Evolutionary conservation across 129 eudicot genomes (phyloP).

Genomic region (Ambrosia artemisiifolia): DNA sequence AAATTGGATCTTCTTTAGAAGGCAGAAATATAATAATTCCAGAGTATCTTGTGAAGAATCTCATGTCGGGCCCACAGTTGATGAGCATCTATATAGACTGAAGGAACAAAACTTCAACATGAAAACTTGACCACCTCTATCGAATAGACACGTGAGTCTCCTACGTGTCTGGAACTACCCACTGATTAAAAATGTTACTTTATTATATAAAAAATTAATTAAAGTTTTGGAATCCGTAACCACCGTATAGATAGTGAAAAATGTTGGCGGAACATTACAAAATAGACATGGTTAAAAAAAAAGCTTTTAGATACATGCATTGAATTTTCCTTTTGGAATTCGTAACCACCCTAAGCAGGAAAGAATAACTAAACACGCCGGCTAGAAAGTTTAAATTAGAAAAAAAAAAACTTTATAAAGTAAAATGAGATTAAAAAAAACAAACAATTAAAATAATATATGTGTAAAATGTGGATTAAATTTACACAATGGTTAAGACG

Average conservation of each 20-base stretch:
- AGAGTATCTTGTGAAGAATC: conserved; percentile 3
- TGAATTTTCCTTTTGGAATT: too few relatives aligned
- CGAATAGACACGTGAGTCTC: conserved; percentile 26
- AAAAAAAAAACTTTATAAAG: too few relatives aligned
- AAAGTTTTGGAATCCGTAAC: conserved; percentile 17
- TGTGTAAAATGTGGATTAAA: too few relatives aligned
- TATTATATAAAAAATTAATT: not conserved
- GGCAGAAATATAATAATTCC: not conserved
- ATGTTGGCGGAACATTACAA: too few relatives aligned
- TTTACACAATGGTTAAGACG: too few relatives aligned
- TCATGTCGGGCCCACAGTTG: conserved; percentile 18
- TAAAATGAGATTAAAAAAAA: too few relatives aligned
- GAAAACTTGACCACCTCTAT: not conserved
- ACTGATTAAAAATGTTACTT: not conserved
- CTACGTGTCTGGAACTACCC: conserved; percentile 29
- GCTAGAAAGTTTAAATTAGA: too few relatives aligned
- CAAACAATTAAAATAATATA: too few relatives aligned
- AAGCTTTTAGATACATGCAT: too few relatives aligned
- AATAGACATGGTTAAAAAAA: too few relatives aligned
- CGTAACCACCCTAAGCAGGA: too few relatives aligned
- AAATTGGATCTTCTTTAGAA: not conserved
- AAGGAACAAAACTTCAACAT: not conserved
- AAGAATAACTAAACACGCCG: too few relatives aligned
- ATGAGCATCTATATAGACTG: conserved; percentile 6
- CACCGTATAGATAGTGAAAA: conserved; percentile 20